Base-by-base conservation (phyloP, 148 eudicot genomes). In the Rhododendron ferrugineum region DNA sequence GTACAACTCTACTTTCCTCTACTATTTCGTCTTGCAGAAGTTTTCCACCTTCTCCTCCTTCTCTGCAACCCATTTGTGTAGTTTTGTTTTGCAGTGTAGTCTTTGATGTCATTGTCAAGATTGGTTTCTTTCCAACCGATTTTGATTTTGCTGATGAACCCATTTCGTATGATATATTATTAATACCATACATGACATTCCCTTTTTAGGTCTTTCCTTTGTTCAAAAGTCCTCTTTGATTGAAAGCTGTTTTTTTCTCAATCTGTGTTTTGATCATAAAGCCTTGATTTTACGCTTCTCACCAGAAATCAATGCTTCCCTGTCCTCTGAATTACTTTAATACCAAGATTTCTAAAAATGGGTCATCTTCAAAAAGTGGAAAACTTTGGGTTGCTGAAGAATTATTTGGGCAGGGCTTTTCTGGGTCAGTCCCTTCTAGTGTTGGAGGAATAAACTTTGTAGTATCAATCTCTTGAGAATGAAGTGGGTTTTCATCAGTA, bases 311-410 rank as follows among this genome's bases (percentile, higher is more conserved):
- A 68, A 79, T 62, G 52, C 40, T 34, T 78, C 3, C 6, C 28
- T 84, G 47, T 84, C 46, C 85, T 78, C 60, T n/a, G 20, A 78
- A 32, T 83, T 77, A 32, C 83, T n/a, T 84, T 7, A 47, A 40
- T 84, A 56, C 80, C 64, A 68, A 79, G 49, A 84, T 56, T 15
- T 81, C 46, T 47, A 13, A 44, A 81, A 30, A 56, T 81, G 84
- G 85, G 85, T 68, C 72, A 52, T 81, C 47, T 81, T 81, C 62
- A 78, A n/a, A 75, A 20, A 74, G 20, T 75, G 81, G 56, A 30
- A 32, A 20, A 6, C 66, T 54, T 18, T 34, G 28, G 30, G 28
- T 44, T 46, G 50, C 23, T 13, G 30, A 70, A 70, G 75, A 32
- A 74, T 20, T 7, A 8, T 47, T 37, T 73, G 79, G 66, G 9